Conservation (phyloP, 108 stramenopile genomes). For the Nitzschia palea region DNA sequence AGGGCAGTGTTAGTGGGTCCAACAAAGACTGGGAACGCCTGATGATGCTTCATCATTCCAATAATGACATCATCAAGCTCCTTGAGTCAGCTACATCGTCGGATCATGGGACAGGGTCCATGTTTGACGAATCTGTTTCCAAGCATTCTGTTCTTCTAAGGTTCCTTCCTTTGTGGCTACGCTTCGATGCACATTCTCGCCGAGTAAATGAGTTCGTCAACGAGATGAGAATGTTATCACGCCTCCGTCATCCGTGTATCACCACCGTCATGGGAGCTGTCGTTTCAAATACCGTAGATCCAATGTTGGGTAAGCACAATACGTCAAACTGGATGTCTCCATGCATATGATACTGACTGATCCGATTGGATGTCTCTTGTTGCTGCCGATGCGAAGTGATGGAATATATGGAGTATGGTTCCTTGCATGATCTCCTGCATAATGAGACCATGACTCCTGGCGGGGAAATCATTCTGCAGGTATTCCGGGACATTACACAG, state of each 20-base stretch:
- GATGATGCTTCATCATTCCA: neutral
- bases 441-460: conserved; percentile 54
- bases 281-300: conserved; percentile 29
- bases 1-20: conserved; percentile 34
- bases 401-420: conserved; percentile 67
- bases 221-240: conserved; percentile 58
- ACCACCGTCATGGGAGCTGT: conserved; percentile 54
- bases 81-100: conserved; percentile 9
- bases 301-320: too few relatives aligned
- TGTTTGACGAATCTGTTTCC: neutral
- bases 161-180: neutral
- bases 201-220: conserved; percentile 38
- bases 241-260: conserved; percentile 66
- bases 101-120: neutral
- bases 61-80: conserved; percentile 1
- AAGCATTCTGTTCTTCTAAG: too few relatives aligned
- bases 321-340: too few relatives aligned
- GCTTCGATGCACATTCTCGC: neutral
- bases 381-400: too few relatives aligned
- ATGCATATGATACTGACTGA: too few relatives aligned
- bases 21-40: conserved; percentile 8
- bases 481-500: conserved; percentile 49
- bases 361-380: conserved; percentile 28
- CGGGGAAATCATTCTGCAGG: conserved; percentile 43
- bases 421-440: conserved; percentile 58